Conservation (phyloP, 164 flowering plant genomes). For the Liquidambar formosana region DNA sequence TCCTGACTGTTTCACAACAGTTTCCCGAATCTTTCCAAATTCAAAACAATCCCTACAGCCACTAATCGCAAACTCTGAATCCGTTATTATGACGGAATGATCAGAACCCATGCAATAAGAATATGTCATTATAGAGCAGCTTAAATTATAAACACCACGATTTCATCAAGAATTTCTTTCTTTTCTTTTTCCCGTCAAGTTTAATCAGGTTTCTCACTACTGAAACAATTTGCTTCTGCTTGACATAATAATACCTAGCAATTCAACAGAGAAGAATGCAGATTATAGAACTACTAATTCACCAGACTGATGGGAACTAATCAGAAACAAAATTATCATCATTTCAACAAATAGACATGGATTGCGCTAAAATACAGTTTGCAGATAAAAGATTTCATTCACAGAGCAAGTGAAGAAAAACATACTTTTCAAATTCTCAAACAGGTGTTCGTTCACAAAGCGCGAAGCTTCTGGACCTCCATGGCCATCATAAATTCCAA, state of each 20-base stretch:
- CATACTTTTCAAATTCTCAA: constrained; percentile 73
- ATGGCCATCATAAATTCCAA: constrained; percentile 94
- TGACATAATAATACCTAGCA: no score
- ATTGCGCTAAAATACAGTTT: neutral
- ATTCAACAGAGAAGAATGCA: no score
- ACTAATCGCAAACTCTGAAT: neutral
- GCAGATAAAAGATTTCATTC: neutral
- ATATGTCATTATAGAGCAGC: neutral
- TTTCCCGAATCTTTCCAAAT: neutral
- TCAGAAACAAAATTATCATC: neutral
- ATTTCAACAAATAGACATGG: neutral
- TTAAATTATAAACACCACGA: neutral
- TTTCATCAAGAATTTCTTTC: neutral
- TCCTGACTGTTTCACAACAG: neutral
- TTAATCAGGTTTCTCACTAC: no score
- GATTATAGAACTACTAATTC: no score
- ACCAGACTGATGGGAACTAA: no score
- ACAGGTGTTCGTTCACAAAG: constrained; percentile 64
- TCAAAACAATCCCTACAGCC: neutral
- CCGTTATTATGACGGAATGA: neutral
- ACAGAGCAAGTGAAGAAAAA: constrained; percentile 9
- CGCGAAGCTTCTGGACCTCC: constrained; percentile 92
- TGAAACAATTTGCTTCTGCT: no score
- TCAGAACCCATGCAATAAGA: neutral
- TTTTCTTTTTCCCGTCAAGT: no score